These are phyloP conservation scores for Blastobotrys petasosporus DNA, from an alignment of 1,139 yeast genomes.

Conservation along the genomic window DNA sequence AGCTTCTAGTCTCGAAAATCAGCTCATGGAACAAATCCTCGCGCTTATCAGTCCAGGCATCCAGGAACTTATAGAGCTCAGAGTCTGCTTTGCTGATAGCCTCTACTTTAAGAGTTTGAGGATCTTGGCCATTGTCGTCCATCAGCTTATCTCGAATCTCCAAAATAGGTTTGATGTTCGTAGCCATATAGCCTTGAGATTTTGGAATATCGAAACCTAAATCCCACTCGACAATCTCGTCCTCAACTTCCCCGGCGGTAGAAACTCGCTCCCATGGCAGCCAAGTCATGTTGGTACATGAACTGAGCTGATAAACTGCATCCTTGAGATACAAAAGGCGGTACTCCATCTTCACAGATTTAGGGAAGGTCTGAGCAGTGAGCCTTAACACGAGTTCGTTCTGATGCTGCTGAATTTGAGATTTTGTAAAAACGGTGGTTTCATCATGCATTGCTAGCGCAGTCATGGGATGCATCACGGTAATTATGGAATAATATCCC, in stretches of 20 bases:
- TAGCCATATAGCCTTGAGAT: neutral
- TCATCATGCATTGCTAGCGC: slow-evolving; percentile 46
- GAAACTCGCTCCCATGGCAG: slow-evolving; percentile 21
- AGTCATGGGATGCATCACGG: slow-evolving; percentile 61
- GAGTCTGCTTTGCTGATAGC: slow-evolving; percentile 19
- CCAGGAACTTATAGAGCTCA: slow-evolving; percentile 27
- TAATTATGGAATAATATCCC: slow-evolving; percentile 19
- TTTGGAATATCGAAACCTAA: slow-evolving; percentile 17
- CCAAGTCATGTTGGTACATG: slow-evolving; percentile 20
- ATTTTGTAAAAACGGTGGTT: neutral
- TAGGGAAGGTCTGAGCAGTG: neutral
- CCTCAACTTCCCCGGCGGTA: neutral
- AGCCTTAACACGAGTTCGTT: slow-evolving; percentile 1
- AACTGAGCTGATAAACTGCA: slow-evolving; percentile 16
- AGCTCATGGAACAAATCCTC: slow-evolving; percentile 7
- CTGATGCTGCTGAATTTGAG: neutral
- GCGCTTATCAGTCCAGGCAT: slow-evolving; percentile 1
- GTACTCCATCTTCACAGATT: slow-evolving; percentile 15
- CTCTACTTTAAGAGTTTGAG: neutral
- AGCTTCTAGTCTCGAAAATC: slow-evolving; percentile 5
- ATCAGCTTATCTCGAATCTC: slow-evolving; percentile 1
- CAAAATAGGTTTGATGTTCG: neutral
- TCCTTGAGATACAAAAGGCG: slow-evolving; percentile 21
- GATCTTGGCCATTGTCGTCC: slow-evolving; percentile 7
- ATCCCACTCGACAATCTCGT: slow-evolving; percentile 20